A percentile compares a stretch with the other conserved stretches of the same genome.
Evolutionary conservation across 257 asterid genomes (phyloP).

Genomic region (Solanum gracilifrons): DNA sequence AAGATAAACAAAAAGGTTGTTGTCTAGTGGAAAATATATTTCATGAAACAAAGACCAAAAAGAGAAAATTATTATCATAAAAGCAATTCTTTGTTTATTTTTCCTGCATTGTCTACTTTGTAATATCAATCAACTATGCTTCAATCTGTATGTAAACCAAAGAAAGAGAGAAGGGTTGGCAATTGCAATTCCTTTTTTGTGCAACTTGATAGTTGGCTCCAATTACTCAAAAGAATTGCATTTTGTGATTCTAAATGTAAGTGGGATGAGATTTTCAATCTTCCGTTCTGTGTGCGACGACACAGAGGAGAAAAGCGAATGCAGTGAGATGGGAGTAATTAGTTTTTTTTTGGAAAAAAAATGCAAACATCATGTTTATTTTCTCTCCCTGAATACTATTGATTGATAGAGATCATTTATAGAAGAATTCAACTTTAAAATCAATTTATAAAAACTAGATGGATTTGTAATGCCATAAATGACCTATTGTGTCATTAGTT

Average conservation of each 20-base stretch:
- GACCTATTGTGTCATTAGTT: neutral
- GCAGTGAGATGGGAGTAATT: neutral
- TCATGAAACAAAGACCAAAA: neutral
- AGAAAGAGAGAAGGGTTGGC: neutral
- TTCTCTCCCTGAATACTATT: neutral
- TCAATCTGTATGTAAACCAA: neutral
- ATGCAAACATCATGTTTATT: neutral
- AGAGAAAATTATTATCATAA: neutral
- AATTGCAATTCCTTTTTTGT: neutral
- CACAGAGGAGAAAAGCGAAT: neutral
- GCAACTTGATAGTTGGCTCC: neutral
- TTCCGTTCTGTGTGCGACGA: neutral
- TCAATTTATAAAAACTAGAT: neutral
- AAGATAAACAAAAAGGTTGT: neutral
- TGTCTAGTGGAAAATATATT: neutral
- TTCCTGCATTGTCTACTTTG: neutral
- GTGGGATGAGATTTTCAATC: neutral
- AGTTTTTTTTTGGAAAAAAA: neutral
- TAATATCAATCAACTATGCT: neutral
- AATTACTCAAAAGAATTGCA: neutral
- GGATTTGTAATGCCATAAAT: neutral
- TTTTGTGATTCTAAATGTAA: neutral
- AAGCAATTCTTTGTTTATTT: neutral
- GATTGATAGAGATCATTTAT: neutral
- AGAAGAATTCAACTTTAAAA: neutral